Percentiles rank a stretch among this genome's conserved stretches.
Conservation (phyloP, 129 eudicot genomes). For the Flaveria bidentis region DNA sequence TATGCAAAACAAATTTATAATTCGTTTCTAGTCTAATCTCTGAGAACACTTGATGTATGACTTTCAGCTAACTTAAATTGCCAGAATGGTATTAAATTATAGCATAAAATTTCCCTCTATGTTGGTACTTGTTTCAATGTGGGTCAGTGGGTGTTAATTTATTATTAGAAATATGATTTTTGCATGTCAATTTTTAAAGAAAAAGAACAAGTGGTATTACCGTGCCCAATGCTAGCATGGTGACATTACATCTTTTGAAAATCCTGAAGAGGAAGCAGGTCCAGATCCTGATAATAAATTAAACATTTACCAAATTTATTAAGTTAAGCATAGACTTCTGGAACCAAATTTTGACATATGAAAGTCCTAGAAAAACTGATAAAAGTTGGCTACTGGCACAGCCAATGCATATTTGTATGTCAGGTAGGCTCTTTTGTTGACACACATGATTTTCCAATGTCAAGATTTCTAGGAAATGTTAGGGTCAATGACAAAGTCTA, state of each 20-base stretch:
- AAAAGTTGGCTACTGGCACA: too few species aligned
- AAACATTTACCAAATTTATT: conserved; percentile 21
- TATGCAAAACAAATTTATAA: too few species aligned
- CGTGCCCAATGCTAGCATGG: conserved; percentile 93
- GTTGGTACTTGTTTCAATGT: background rate
- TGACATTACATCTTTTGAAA: conserved; percentile 77
- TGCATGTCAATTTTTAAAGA: background rate
- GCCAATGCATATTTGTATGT: background rate
- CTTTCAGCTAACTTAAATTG: too few species aligned
- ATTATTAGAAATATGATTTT: background rate
- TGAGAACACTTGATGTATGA: too few species aligned
- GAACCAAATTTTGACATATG: background rate
- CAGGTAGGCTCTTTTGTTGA: conserved; percentile 1
- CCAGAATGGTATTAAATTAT: too few species aligned
- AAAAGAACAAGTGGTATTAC: conserved; percentile 40
- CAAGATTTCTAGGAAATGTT: background rate
- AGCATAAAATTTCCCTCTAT: background rate
- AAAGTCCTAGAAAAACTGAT: too few species aligned
- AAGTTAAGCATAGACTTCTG: background rate
- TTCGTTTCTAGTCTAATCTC: too few species aligned
- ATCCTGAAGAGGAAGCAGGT: conserved; percentile 92
- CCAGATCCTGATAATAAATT: conserved; percentile 67
- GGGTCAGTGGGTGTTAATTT: background rate
- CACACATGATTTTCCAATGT: background rate
- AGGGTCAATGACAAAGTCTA: background rate